Conservation (phyloP, 176 grass and related monocot genomes). For the Avena atlantica region DNA sequence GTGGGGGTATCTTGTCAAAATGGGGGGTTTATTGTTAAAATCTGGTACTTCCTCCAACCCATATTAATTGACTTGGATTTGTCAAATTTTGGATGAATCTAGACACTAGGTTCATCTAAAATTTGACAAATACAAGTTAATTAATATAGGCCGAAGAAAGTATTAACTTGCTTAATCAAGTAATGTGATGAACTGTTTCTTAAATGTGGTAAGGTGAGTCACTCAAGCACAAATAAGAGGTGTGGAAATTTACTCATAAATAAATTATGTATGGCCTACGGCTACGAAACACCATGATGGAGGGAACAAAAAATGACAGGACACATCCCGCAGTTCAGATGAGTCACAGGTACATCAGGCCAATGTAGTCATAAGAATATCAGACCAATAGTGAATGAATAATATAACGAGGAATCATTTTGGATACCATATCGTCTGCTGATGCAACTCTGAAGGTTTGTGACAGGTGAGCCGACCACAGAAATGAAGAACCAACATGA, state of each 20-base stretch:
- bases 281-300: background rate
- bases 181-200: background rate
- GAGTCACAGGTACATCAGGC: background rate
- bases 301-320: background rate
- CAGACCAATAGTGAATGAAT: background rate
- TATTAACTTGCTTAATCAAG: background rate
- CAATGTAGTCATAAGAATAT: background rate
- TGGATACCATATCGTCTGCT: background rate
- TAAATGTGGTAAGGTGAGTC: background rate
- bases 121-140: no score
- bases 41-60: background rate
- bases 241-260: background rate
- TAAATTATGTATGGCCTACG: background rate
- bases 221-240: background rate
- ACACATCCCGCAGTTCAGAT: background rate
- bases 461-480: background rate
- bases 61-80: no score
- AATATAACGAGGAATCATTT: background rate
- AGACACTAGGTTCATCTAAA: no score
- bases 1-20: background rate
- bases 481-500: slow-evolving; percentile 6
- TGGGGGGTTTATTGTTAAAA: background rate
- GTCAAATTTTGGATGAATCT: no score
- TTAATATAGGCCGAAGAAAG: no score
- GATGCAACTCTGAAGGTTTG: background rate